Evolutionary conservation across 768 basidiomycete species (phyloP).

Genomic region (Punctularia strigosozonata): DNA sequence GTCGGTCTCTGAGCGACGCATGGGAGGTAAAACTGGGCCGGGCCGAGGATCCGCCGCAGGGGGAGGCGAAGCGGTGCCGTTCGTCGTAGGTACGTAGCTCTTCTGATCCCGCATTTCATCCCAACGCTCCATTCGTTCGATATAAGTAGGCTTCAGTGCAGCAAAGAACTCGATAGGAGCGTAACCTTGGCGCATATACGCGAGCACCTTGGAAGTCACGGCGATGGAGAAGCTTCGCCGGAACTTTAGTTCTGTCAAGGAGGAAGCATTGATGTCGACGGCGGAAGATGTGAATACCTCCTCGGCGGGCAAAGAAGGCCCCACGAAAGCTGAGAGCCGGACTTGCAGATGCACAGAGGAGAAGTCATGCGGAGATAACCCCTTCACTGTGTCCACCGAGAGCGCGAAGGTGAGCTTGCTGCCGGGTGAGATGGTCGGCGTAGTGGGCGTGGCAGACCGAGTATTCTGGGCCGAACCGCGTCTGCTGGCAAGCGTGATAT

Average conservation of each 20-base stretch:
- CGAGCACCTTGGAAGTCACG: slow-evolving; percentile 59
- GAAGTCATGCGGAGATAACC: slow-evolving; percentile 85
- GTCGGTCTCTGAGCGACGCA: slow-evolving; percentile 90
- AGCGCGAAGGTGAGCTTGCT: slow-evolving; percentile 80
- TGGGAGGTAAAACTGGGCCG: slow-evolving; percentile 40
- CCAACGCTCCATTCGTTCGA: slow-evolving; percentile 87
- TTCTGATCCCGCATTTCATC: slow-evolving; percentile 84
- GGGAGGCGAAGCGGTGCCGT: slow-evolving; percentile 17
- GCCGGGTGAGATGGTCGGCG: slow-evolving; percentile 54
- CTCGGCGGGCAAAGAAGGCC: slow-evolving; percentile 54
- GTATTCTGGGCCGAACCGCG: slow-evolving; percentile 56
- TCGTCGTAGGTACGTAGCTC: slow-evolving; percentile 19
- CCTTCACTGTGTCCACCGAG: slow-evolving; percentile 79
- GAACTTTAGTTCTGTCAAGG: slow-evolving; percentile 74
- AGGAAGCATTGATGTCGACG: slow-evolving; percentile 60
- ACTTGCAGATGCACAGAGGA: slow-evolving; percentile 78
- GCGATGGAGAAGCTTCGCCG: slow-evolving; percentile 73
- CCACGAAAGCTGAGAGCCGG: slow-evolving; percentile 79
- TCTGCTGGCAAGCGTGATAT: slow-evolving; percentile 49
- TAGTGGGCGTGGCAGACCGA: slow-evolving; percentile 65
- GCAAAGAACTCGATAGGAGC: slow-evolving; percentile 90
- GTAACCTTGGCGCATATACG: slow-evolving; percentile 63
- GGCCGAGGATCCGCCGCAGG: slow-evolving; percentile 16
- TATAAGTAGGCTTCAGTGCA: slow-evolving; percentile 64
- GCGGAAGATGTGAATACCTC: slow-evolving; percentile 72